These are phyloP conservation scores for Xylogone sp. DNA, from an alignment of 2,329 filamentous ascomycete genomes.

Conservation along the genomic window DNA sequence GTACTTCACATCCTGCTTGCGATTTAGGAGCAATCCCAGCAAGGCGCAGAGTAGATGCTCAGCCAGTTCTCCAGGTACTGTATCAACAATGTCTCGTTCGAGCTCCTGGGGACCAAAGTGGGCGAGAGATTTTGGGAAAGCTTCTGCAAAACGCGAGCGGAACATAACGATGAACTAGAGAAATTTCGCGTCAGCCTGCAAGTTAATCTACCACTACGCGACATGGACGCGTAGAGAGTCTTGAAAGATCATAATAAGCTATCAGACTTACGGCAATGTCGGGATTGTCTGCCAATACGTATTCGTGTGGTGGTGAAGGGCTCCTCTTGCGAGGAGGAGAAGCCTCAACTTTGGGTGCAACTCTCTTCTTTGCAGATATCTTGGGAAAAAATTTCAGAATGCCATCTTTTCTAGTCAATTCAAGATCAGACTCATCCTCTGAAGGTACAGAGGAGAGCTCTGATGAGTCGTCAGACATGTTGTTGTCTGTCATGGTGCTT, in stretches of 20 bases:
- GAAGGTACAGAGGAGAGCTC: slow-evolving; percentile 57
- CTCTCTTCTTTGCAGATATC: slow-evolving; percentile 35
- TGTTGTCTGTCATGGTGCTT: slow-evolving; percentile 9
- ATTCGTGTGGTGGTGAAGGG: slow-evolving; percentile 86
- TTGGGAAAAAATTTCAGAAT: slow-evolving; percentile 68
- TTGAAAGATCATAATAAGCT: slow-evolving; percentile 34
- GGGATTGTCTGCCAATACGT: slow-evolving; percentile 82
- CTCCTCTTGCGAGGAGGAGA: slow-evolving; percentile 73
- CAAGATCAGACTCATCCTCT: slow-evolving; percentile 49
- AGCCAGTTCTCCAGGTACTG: slow-evolving; percentile 75
- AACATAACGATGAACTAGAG: slow-evolving; percentile 96
- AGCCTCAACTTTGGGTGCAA: slow-evolving; percentile 47
- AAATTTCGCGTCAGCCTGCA: slow-evolving; percentile 30
- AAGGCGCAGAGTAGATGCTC: slow-evolving; percentile 89
- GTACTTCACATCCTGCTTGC: slow-evolving; percentile 98
- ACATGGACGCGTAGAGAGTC: slow-evolving; percentile 43
- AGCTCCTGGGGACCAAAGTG: slow-evolving; percentile 95
- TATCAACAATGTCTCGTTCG: slow-evolving; percentile 77
- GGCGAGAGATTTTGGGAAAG: slow-evolving; percentile 79
- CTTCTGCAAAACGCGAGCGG: slow-evolving; percentile 85
- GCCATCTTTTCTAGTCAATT: slow-evolving; percentile 49
- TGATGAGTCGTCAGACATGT: slow-evolving; percentile 53
- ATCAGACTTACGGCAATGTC: slow-evolving; percentile 78
- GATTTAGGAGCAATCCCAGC: slow-evolving; percentile 82
- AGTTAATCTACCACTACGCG: slow-evolving; percentile 39